phyloP scores from a whole-genome alignment of 148 eudicot genomes.

The Spergularia bocconei region DNA sequence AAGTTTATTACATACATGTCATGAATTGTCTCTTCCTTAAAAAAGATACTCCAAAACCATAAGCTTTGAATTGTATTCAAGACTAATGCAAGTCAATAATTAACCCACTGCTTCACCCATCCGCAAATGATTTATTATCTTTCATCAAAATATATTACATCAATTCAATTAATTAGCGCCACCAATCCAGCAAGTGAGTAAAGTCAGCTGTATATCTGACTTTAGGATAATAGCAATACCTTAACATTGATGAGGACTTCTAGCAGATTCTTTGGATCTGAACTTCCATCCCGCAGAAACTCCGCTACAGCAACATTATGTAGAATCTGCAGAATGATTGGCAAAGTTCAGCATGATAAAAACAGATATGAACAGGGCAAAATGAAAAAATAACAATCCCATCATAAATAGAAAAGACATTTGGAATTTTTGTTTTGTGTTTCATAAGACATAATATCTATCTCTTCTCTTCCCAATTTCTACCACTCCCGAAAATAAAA shows the following conservation, averaged over 20 bases:
- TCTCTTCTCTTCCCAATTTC: no score
- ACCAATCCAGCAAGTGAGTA: not conserved
- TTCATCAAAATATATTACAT: not conserved
- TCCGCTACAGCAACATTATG: conserved; percentile 76
- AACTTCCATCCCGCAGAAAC: conserved; percentile 66
- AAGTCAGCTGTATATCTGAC: not conserved
- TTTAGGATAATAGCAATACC: conserved; percentile 42
- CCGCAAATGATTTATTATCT: not conserved
- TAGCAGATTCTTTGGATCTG: conserved; percentile 69
- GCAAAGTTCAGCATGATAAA: conserved; percentile 1
- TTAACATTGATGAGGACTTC: conserved; percentile 58
- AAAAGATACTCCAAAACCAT: not conserved
- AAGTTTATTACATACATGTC: not conserved
- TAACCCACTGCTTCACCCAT: not conserved
- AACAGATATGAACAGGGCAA: not conserved
- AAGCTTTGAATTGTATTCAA: not conserved
- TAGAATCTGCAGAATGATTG: conserved; percentile 46
- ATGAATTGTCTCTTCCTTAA: not conserved
- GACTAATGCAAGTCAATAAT: no score
- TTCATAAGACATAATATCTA: no score
- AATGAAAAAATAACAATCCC: no score
- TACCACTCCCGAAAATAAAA: no score
- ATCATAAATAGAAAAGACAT: not conserved
- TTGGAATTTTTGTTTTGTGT: no score
- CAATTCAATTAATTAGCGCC: not conserved